Evolutionary conservation across 169 alveolate species (phyloP).

Genomic region (Perkinsus marinus): DNA sequence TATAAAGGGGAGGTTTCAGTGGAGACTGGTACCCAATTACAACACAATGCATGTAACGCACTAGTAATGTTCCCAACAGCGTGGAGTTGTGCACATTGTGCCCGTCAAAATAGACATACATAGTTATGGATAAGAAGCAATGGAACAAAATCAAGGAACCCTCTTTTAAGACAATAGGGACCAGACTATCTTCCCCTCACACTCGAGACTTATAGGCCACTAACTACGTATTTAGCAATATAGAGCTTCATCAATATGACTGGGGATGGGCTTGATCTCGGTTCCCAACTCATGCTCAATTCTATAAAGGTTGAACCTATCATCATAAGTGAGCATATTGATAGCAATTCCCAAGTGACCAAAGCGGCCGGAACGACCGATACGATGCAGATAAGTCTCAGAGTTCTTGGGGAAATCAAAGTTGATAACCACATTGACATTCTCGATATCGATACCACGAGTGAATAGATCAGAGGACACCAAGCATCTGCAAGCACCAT

Average conservation of each 20-base stretch:
- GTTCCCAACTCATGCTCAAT: slow-evolving; percentile 91
- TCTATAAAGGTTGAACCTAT: slow-evolving; percentile 61
- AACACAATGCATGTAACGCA: no score
- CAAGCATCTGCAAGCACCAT: slow-evolving; percentile 79
- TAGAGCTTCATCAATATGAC: slow-evolving; percentile 69
- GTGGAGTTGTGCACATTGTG: no score
- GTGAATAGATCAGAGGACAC: slow-evolving; percentile 87
- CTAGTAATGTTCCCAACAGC: no score
- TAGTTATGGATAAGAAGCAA: no score
- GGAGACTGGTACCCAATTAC: no score
- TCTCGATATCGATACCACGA: slow-evolving; percentile 94
- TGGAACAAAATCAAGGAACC: no score
- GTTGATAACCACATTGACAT: slow-evolving; percentile 96
- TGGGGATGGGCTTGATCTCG: slow-evolving; percentile 93
- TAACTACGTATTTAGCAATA: slow-evolving; percentile 14
- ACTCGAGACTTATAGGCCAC: no score
- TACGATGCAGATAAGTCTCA: slow-evolving; percentile 86
- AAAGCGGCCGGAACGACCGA: slow-evolving; percentile 96
- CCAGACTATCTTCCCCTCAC: no score
- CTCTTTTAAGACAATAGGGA: no score
- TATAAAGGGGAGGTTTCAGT: no score
- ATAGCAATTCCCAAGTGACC: slow-evolving; percentile 91
- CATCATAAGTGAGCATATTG: slow-evolving; percentile 44
- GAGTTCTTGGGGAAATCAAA: slow-evolving; percentile 86
- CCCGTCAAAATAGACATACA: no score